phyloP scores from a whole-genome alignment of 2,329 filamentous ascomycete genomes.

The Waltergamsia citrina region DNA sequence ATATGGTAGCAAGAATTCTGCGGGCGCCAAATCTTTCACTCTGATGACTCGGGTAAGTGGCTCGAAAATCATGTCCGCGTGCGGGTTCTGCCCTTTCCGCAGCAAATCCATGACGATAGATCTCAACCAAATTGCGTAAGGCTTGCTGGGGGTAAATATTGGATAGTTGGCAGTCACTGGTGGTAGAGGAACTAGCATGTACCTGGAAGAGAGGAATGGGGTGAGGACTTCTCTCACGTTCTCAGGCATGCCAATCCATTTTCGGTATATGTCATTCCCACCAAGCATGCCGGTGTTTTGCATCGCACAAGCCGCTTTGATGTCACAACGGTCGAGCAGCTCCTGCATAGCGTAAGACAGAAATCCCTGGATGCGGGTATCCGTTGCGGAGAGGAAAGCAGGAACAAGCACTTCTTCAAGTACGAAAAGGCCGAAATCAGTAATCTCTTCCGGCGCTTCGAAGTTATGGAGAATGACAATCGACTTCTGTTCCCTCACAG shows the following conservation, averaged over 20 bases:
- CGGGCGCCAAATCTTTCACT: conserved; percentile 76
- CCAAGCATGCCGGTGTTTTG: conserved; percentile 30
- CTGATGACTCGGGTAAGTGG: conserved; percentile 75
- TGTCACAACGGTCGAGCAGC: conserved; percentile 67
- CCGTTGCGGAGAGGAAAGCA: conserved; percentile 82
- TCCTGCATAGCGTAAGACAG: conserved; percentile 94
- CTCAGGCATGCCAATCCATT: conserved; percentile 73
- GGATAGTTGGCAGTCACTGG: conserved; percentile 59
- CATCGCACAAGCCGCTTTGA: conserved; percentile 46
- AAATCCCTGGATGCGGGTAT: conserved; percentile 81
- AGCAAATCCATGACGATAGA: conserved; percentile 75
- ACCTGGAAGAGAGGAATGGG: conserved; percentile 80
- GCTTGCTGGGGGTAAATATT: conserved; percentile 58
- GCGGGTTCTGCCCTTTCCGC: conserved; percentile 63
- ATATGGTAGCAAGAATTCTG: conserved; percentile 84
- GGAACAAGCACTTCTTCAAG: conserved; percentile 84
- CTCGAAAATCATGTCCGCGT: conserved; percentile 69
- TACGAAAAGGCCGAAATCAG: conserved; percentile 77
- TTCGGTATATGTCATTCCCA: conserved; percentile 52
- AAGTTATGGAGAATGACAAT: conserved; percentile 88
- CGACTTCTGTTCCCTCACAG: conserved; percentile 66
- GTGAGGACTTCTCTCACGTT: conserved; percentile 71
- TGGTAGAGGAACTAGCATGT: conserved; percentile 57
- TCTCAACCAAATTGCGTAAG: conserved; percentile 75
- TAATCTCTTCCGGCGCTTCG: conserved; percentile 63